phyloP scores from a whole-genome alignment of 192 early-diverging fungal species.

The Coemansia sp. region DNA sequence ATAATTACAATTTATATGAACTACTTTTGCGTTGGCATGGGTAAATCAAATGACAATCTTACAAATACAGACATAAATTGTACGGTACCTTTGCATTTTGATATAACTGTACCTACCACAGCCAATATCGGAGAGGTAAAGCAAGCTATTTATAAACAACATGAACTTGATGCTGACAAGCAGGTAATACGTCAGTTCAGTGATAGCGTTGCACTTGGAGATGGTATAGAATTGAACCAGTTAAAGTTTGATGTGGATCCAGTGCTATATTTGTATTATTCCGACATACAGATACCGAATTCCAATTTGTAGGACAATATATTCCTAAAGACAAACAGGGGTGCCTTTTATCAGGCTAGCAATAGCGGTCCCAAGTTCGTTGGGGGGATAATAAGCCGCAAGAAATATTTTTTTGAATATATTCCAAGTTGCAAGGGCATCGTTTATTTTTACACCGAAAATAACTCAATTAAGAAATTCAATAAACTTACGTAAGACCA shows the following conservation, averaged over 20 bases:
- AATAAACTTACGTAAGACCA: conserved; percentile 15
- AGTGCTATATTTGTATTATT: not conserved
- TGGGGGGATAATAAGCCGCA: no score
- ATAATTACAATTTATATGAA: not conserved
- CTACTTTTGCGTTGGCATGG: not conserved
- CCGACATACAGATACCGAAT: not conserved
- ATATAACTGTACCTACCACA: not conserved
- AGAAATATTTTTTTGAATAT: not conserved
- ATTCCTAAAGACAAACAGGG: not conserved
- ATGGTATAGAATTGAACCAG: not conserved
- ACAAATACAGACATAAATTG: not conserved
- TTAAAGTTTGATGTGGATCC: not conserved
- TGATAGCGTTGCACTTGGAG: not conserved
- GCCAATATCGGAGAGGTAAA: not conserved
- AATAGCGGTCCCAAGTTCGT: not conserved
- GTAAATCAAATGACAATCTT: not conserved
- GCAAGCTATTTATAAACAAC: not conserved
- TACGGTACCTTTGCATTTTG: not conserved
- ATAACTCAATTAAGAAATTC: conserved; percentile 22
- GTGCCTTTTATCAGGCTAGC: not conserved
- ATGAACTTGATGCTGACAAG: not conserved
- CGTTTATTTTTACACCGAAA: not conserved
- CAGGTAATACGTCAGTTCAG: not conserved
- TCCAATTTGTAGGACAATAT: not conserved
- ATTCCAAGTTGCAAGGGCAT: not conserved